Conservation (phyloP, 2,329 filamentous ascomycete species). For the Lojkania enalia region DNA sequence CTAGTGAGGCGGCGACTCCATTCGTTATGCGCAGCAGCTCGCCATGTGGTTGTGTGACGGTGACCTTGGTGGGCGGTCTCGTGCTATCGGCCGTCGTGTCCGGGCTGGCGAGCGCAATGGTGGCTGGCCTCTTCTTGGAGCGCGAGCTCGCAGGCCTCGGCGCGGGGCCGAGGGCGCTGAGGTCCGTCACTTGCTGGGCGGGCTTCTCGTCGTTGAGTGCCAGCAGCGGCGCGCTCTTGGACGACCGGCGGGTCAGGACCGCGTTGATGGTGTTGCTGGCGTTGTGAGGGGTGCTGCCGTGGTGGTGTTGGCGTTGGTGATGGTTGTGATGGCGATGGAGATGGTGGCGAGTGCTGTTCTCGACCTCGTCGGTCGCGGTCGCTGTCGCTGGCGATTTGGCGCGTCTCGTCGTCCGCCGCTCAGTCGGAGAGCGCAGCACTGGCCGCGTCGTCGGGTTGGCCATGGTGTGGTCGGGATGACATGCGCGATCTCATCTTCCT, state of each 20-base stretch:
- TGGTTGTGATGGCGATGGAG: too few species aligned
- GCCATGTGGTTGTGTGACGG: constrained; percentile 49
- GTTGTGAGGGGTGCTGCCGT: constrained; percentile 26
- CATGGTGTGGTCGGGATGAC: constrained; percentile 26
- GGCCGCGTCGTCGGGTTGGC: constrained; percentile 33
- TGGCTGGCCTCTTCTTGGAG: constrained; percentile 38
- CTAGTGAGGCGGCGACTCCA: constrained; percentile 44
- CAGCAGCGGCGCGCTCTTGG: constrained; percentile 28
- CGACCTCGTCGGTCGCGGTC: constrained; percentile 29
- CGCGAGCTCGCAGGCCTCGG: constrained; percentile 19
- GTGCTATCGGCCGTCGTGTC: constrained; percentile 32
- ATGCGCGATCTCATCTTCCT: constrained; percentile 3
- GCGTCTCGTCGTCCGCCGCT: constrained; percentile 30
- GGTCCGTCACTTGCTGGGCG: too few species aligned
- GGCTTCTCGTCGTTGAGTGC: constrained; percentile 26
- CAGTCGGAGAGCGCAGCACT: constrained; percentile 26
- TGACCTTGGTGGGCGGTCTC: constrained; percentile 48
- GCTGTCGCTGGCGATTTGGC: constrained; percentile 32
- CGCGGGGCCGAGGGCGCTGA: constrained; percentile 13
- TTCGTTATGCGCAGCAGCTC: constrained; percentile 49
- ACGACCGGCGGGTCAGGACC: constrained; percentile 30
- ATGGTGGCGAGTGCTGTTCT: constrained; percentile 20
- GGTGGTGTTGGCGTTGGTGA: too few species aligned
- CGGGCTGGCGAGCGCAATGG: constrained; percentile 17
- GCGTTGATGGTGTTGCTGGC: constrained; percentile 12